Evolutionary conservation across 2,329 filamentous ascomycete genomes (phyloP), one percentile per base, ranked within the genome.

Genomic region (Neopestalotiopsis sp.): DNA sequence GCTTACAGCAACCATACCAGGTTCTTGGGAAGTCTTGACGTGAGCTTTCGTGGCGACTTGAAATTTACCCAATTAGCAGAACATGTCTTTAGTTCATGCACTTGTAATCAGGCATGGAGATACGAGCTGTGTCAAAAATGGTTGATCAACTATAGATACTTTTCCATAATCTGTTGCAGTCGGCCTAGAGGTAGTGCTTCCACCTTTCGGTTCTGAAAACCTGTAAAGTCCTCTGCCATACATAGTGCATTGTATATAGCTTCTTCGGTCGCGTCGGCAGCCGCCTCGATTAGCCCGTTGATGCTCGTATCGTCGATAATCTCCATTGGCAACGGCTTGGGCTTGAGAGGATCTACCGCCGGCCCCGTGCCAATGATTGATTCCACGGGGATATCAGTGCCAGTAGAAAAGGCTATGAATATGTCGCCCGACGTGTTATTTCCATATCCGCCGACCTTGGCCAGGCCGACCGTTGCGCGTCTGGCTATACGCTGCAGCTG

Each of bases 351-450:
- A 49, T 89, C 81, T 4, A 83, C 78, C 0, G 80, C 80, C 4
- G 73, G 78, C 30, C 71, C 67, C 28, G 70, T 72, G 71, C 70
- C 75, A 2, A 70, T 74, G n/a, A 79, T 73, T 4, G 78, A 80
- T 72, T 86, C 83, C 49, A 85, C 81, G 2, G 81, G 79, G 1
- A 89, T 79, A 58, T 82, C 80, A 69, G 86, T 88, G 5, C 82
- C 89, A 0, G 90, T 92, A 7, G 89, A 91, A 69, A 92, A 88
- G 4, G 90, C 90, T 2, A 92, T 80, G 75, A 92, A 91, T 69
- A 92, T 88, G 70, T 92, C 90, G 0, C 90, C 90, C 0, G 88
- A 91, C 12, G 83, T 84, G 71, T 91, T 91, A 58, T 84, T 82
- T 0, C 89, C 90, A 69, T 88, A 87, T 1, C 89, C 88, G 2